These are phyloP conservation scores for Emmonsiellopsis sp. DNA, from an alignment of 2,329 filamentous ascomycete genomes.

Conservation along the genomic window DNA sequence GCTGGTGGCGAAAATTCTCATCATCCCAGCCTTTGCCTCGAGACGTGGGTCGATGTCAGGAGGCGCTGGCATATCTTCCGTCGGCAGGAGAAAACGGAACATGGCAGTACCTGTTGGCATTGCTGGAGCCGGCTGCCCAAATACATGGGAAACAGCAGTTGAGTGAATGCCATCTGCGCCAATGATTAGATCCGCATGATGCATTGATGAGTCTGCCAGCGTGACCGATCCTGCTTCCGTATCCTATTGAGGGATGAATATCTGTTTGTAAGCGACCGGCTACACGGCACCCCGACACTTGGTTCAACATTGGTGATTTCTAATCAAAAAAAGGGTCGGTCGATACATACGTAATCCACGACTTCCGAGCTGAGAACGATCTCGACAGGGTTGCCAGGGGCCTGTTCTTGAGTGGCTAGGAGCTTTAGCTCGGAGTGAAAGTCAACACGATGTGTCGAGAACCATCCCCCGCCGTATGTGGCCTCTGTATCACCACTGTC, in stretches of 20 bases:
- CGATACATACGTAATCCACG: constrained; percentile 4
- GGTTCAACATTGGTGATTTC: no score
- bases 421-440: constrained; percentile 18
- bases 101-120: no score
- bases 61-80: no score
- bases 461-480: constrained; percentile 15
- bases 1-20: no score
- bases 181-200: neutral
- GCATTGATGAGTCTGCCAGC: neutral
- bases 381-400: constrained; percentile 2
- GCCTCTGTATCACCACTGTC: constrained; percentile 7
- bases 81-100: no score
- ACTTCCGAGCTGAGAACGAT: constrained; percentile 13
- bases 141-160: no score
- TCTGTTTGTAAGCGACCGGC: no score
- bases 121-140: no score
- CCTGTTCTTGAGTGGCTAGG: constrained; percentile 6
- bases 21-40: no score
- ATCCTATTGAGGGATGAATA: neutral
- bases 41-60: no score
- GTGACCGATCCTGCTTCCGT: constrained; percentile 9
- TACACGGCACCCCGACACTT: no score
- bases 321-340: no score
- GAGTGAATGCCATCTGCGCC: neutral
- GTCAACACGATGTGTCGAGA: constrained; percentile 20